Evolutionary conservation across 2,329 filamentous ascomycete species (phyloP), one percentile per base, ranked within the genome.

Genomic region (Monilinia vaccinii-corymbosi): DNA sequence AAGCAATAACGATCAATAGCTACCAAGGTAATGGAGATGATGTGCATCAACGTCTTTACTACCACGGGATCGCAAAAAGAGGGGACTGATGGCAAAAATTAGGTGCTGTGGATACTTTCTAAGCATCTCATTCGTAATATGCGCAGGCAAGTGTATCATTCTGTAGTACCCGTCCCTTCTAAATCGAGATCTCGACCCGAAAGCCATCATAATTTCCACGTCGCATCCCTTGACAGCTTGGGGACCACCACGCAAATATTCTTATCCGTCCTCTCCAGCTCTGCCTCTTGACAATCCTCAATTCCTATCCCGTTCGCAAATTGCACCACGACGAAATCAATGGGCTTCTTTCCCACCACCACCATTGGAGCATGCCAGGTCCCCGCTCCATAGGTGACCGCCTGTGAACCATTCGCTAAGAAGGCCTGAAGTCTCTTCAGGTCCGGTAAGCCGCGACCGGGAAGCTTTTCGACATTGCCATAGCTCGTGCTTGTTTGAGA

Each of bases 351-450:
- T 0, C 92, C 92, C 52, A 97, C 74, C 18, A 90, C 91, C 16
- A 91, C 88, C 93, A 99, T 97, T 0, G 94, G 94, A 63, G 93
- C 91, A 77, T 99, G 94, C 83, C 87, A 99, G 58, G 91, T 97
- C 6, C 91, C 94, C 1, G 89, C 85, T 1, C 83, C 91, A 73
- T 97, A 99, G 3, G 91, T 97, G 16, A 99, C 90, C 13, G 91
- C 92, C 76, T 96, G 91, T 28, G 81, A 79, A 3, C 84, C 86
- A 53, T 80, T 82, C 1, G 89, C 92, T 58, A 95, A 75, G 71
- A 97, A 99, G 0, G 91, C 93, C 66, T 79, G 81, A 44, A 96
- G 68, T 10, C 81, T 79, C 25, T 73, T 71, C 45, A 96, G 70
- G 72, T 97, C 91, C 0, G 94, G 93, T 21, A 90, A 72, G 0